Evolutionary conservation across 208 protist species (phyloP), one percentile per base, ranked within the genome.

Genomic region (Leishmania tropica): DNA sequence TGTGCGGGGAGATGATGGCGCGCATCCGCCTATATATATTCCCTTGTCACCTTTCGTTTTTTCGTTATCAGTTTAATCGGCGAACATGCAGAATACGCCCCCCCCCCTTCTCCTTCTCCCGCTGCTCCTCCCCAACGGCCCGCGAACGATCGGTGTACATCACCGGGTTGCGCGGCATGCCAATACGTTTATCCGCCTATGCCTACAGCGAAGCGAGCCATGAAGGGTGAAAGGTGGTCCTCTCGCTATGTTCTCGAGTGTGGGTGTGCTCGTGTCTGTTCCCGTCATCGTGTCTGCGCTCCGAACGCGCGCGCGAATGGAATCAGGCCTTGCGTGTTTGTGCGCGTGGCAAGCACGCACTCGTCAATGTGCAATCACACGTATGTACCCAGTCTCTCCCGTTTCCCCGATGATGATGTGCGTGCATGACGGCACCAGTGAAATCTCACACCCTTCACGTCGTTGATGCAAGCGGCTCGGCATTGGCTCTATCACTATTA

Each of bases 121-220:
- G 37, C 7, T n/a, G 7, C 40, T 40, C 40, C 21, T 24, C 40
- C 37, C 31, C 67, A 47, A n/a, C 67, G 7, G 15, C 42, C 40
- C 35, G 40, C 31, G 67, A 72, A n/a, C 42, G 6, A n/a, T 47
- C 67, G 40, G 67, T 72, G 67, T 48, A n/a, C 67, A 72, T 72
- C 21, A 47, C 10, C 2, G 67, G 17, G 17, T 47, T 15, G 45
- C 28, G 70, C 47, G 70, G 0, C 62, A 68, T 10, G 31, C 31
- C 28, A 35, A 8, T 68, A 13, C 28, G 13, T 68, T 8, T 42
- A 35, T 13, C 31, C 62, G 62, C 31, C 62, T 42, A 5, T 17
- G 31, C 11, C 31, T 68, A 42, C 13, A 40, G 31, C 28, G 5
- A 40, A 21, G 13, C 31, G 31, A 15, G 31, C 31, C 62, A 68